These are phyloP conservation scores for Apiospora sp. DNA, from an alignment of 2,329 filamentous ascomycete genomes.

Conservation along the genomic window DNA sequence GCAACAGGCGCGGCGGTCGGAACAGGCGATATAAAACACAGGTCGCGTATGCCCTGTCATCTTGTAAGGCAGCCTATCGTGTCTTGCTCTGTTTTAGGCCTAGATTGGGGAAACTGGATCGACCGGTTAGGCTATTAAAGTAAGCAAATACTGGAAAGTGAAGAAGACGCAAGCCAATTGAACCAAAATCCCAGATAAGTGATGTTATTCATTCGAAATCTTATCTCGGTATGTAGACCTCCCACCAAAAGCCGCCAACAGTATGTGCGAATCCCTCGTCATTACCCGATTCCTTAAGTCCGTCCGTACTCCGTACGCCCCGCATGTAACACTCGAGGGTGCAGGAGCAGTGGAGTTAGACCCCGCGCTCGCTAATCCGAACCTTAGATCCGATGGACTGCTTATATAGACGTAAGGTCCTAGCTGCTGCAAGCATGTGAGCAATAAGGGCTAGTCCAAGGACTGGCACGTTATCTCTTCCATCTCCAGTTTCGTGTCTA, in stretches of 20 bases:
- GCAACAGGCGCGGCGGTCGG: not conserved
- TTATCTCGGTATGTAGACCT: too few species aligned
- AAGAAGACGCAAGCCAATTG: too few species aligned
- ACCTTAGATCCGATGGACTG: conserved; percentile 5
- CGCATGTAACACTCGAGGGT: not conserved
- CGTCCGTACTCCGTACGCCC: not conserved
- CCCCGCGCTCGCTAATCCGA: not conserved
- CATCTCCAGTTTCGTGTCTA: not conserved
- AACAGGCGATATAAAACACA: not conserved
- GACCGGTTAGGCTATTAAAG: not conserved
- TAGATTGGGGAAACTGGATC: not conserved
- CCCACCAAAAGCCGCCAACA: too few species aligned
- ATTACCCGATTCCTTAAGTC: not conserved
- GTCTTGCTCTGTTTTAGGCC: not conserved
- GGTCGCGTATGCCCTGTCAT: too few species aligned
- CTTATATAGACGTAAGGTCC: not conserved
- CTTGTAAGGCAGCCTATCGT: too few species aligned
- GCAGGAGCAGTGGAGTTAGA: not conserved
- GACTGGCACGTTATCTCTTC: not conserved
- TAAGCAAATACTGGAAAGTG: not conserved
- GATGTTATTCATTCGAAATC: too few species aligned
- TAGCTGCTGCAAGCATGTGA: too few species aligned
- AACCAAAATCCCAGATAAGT: too few species aligned
- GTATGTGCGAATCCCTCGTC: not conserved
- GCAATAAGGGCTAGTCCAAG: not conserved